These are phyloP conservation scores for Chrysosporium keratinophilum DNA, from an alignment of 2,329 filamentous ascomycete species.

Conservation along the genomic window DNA sequence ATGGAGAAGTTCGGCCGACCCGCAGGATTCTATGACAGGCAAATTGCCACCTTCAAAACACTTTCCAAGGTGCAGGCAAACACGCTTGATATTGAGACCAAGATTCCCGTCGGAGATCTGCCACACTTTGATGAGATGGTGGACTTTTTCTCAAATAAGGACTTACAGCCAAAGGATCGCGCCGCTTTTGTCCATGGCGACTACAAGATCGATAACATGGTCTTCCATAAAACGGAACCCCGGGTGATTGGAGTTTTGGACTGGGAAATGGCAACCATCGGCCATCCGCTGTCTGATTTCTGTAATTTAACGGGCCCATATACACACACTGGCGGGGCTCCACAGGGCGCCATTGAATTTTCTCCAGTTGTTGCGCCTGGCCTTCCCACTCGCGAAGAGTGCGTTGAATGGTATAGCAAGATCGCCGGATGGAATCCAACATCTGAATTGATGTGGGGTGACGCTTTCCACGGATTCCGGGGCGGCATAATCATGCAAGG, in stretches of 20 bases:
- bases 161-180: conserved; percentile 63
- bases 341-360: conserved; percentile 42
- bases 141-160: conserved; percentile 60
- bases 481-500: conserved; percentile 65
- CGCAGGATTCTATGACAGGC: conserved; percentile 71
- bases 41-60: conserved; percentile 70
- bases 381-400: conserved; percentile 50
- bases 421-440: conserved; percentile 61
- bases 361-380: conserved; percentile 54
- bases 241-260: conserved; percentile 87
- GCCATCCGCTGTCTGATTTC: conserved; percentile 87
- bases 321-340: conserved; percentile 28
- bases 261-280: conserved; percentile 97
- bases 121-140: conserved; percentile 75
- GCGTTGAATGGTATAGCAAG: conserved; percentile 56
- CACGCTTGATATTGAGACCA: conserved; percentile 65
- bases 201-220: conserved; percentile 87
- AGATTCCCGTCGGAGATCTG: conserved; percentile 65
- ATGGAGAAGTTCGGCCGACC: conserved; percentile 63
- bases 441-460: conserved; percentile 50
- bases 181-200: conserved; percentile 82
- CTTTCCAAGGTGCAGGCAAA: conserved; percentile 70
- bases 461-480: conserved; percentile 52
- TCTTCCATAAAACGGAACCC: conserved; percentile 81
- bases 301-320: conserved; percentile 57